Evolutionary conservation across 371 early-diverging fungal genomes (phyloP), one percentile per base, ranked within the genome.

Genomic region (Lichtheimia ramosa): DNA sequence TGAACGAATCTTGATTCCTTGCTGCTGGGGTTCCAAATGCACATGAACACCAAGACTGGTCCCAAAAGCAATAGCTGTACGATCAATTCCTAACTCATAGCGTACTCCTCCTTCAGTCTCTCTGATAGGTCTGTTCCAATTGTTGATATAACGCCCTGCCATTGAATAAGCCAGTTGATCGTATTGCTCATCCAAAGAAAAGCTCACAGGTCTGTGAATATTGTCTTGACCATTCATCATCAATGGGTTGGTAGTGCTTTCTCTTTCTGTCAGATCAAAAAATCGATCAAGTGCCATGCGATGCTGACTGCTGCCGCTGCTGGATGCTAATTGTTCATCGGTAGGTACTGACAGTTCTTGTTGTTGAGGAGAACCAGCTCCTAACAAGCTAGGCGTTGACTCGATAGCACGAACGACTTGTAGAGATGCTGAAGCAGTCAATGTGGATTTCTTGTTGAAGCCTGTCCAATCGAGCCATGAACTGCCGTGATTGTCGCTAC

Each of bases 21-120:
- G 4, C 23, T 52, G 13, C 6, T 66, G 66, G 5, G 77, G 77
- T 25, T 74, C 68, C 15, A 77, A 51, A 58, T 70, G 57, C 16
- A 77, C 50, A 49, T 68, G 67, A 13, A 77, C 27, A 3, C 72
- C 74, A 21, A 77, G 41, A 46, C 74, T 67, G 15, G 77, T 77
- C 3, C 77, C 77, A 21, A 77, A 40, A 3, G 68, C 77, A 59
- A 77, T 71, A 24, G 74, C 77, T 15, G 77, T 74, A 40, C 74
- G 70, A 52, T 73, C 77, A 20, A 77, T 57, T n/a, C 64, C 43
- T 18, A 74, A 39, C 13, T 67, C 65, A 52, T 71, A 77, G 2
- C 74, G 70, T n/a, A 74, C 43, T 27, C 77, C 77, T 23, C 54
- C 40, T 18, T 53, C 15, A 14, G 43, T 54, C 5, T 63, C 58